phyloP scores from a whole-genome alignment of 768 basidiomycete species.

The Lactarius trivialis region DNA sequence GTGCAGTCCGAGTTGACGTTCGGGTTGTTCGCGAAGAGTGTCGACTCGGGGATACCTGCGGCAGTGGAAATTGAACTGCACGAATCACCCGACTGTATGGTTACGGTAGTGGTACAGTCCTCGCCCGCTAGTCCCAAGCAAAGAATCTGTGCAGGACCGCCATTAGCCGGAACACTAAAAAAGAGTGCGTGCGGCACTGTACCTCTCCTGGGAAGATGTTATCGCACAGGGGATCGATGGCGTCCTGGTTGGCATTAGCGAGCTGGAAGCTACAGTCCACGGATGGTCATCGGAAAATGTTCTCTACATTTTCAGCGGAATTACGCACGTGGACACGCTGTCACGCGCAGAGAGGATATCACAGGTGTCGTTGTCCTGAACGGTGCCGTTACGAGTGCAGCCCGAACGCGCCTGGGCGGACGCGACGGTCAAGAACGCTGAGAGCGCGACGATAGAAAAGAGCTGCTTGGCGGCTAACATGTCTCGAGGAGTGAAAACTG shows the following conservation, averaged over 20 bases:
- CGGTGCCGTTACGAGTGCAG: conserved; percentile 50
- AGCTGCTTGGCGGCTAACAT: conserved; percentile 4
- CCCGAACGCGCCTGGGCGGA: conserved; percentile 12
- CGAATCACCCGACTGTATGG: conserved; percentile 42
- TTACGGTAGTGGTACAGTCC: conserved; percentile 50
- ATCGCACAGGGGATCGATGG: conserved; percentile 46
- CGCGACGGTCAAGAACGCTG: not conserved
- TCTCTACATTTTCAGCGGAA: not conserved
- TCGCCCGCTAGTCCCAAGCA: conserved; percentile 53
- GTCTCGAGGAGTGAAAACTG: not conserved
- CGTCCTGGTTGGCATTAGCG: conserved; percentile 42
- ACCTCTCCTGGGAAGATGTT: conserved; percentile 52
- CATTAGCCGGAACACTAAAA: not conserved
- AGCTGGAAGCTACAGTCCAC: conserved; percentile 46
- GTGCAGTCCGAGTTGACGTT: conserved; percentile 49
- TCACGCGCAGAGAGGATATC: conserved; percentile 44
- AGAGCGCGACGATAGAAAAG: conserved; percentile 3
- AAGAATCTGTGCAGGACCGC: conserved; percentile 23
- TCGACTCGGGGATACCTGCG: conserved; percentile 36
- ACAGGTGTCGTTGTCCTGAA: conserved; percentile 48
- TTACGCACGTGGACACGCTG: conserved; percentile 41
- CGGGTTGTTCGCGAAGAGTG: conserved; percentile 66
- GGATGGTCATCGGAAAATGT: not conserved
- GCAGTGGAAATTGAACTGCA: conserved; percentile 40
- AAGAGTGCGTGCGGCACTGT: not conserved